These are phyloP conservation scores for Sporothrix variecibatus DNA, from an alignment of 2,329 filamentous ascomycete species.

Conservation along the genomic window DNA sequence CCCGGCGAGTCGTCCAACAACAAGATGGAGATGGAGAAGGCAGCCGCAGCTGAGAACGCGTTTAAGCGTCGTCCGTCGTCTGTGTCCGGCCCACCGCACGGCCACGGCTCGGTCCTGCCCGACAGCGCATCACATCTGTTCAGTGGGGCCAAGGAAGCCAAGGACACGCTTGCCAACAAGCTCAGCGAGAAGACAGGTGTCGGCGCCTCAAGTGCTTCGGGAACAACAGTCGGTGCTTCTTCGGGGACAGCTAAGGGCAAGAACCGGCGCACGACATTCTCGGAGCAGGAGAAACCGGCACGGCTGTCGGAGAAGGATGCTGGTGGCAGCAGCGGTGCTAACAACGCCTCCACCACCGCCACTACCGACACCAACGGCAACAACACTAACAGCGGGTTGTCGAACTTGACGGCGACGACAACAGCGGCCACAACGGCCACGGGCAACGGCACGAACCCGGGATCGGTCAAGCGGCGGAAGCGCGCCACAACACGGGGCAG, in stretches of 20 bases:
- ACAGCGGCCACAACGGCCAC: conserved; percentile 32
- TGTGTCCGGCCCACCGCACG: conserved; percentile 17
- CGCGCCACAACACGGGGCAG: conserved; percentile 71
- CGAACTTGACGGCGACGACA: conserved; percentile 19
- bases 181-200: conserved; percentile 26
- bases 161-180: conserved; percentile 28
- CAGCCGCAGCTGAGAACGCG: conserved; percentile 36
- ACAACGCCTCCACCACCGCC: conserved; percentile 25
- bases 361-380: conserved; percentile 29
- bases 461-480: conserved; percentile 62
- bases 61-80: conserved; percentile 30
- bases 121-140: not conserved
- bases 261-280: conserved; percentile 57
- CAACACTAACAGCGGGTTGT: conserved; percentile 2
- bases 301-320: conserved; percentile 23
- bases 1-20: conserved; percentile 28
- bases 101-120: not conserved
- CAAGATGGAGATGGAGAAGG: conserved; percentile 36
- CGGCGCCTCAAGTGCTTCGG: not conserved
- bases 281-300: conserved; percentile 51
- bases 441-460: conserved; percentile 30
- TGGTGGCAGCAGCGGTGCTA: conserved; percentile 20
- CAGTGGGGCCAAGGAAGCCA: conserved; percentile 23
- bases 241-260: conserved; percentile 11
- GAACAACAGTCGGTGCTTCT: not conserved